Evolutionary conservation across 345 rosid species (phyloP).

Genomic region (Camelina sativa): DNA sequence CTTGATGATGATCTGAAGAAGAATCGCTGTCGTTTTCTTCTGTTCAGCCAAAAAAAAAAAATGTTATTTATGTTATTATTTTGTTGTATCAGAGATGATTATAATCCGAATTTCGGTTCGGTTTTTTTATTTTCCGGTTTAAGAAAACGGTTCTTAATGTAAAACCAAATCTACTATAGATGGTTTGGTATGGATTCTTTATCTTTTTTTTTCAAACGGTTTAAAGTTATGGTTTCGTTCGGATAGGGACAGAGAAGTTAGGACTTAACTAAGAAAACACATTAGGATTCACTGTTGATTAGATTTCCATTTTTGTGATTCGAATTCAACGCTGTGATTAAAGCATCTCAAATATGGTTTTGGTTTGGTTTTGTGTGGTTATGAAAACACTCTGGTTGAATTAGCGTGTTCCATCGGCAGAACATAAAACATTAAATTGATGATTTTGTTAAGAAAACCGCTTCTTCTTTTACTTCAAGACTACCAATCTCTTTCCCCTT

Average conservation of each 20-base stretch:
- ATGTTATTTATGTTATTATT: not conserved
- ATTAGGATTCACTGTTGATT: not conserved
- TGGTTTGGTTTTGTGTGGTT: not conserved
- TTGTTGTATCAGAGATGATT: not conserved
- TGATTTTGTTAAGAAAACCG: not conserved
- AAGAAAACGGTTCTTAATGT: slow-evolving; percentile 13
- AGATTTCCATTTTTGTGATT: not conserved
- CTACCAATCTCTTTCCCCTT: slow-evolving; percentile 1
- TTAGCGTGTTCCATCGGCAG: not conserved
- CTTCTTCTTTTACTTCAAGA: slow-evolving; percentile 21
- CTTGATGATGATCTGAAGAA: slow-evolving; percentile 33
- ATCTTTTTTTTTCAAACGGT: slow-evolving; percentile 12
- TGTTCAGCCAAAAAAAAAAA: slow-evolving; percentile 3
- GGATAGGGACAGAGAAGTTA: not conserved
- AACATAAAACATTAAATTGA: not conserved
- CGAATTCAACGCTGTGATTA: not conserved
- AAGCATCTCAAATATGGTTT: not conserved
- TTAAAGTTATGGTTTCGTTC: not conserved
- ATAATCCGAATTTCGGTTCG: not conserved
- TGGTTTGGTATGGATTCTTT: slow-evolving; percentile 5
- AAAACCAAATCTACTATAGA: slow-evolving; percentile 1
- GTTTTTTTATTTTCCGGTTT: not conserved
- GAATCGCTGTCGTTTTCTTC: not conserved
- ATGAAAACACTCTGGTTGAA: not conserved
- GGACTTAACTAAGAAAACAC: not conserved